Conservation (phyloP, 2,329 filamentous ascomycete species). For the Cercospora brassicicola region DNA sequence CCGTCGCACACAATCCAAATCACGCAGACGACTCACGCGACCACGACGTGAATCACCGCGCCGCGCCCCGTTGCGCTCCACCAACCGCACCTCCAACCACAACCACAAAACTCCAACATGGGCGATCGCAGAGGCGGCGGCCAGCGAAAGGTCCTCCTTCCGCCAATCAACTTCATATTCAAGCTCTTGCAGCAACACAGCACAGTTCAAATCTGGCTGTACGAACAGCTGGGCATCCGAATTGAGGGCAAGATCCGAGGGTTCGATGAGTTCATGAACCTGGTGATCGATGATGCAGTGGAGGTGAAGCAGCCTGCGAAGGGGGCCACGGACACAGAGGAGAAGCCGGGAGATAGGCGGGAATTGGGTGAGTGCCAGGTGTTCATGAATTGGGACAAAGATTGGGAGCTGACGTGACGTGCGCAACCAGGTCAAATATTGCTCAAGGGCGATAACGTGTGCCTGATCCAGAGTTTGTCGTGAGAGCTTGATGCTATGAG, state of each 20-base stretch:
- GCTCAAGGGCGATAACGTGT: slow-evolving; percentile 85
- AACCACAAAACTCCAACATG: slow-evolving; percentile 43
- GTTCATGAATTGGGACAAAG: neutral
- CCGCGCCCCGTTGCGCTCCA: slow-evolving; percentile 1
- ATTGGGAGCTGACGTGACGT: slow-evolving; percentile 9
- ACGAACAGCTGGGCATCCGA: slow-evolving; percentile 88
- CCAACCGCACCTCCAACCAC: neutral
- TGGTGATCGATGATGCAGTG: slow-evolving; percentile 92
- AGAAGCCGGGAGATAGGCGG: slow-evolving; percentile 25
- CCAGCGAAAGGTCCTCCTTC: slow-evolving; percentile 65
- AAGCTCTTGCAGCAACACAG: slow-evolving; percentile 83
- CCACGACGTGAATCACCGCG: neutral
- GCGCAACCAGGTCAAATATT: slow-evolving; percentile 69
- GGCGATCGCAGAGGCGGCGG: slow-evolving; percentile 56
- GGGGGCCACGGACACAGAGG: slow-evolving; percentile 21
- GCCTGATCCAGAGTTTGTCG: slow-evolving; percentile 61
- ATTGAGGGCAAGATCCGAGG: slow-evolving; percentile 97
- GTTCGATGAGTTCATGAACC: slow-evolving; percentile 99
- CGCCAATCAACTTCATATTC: slow-evolving; percentile 87
- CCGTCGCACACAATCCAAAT: neutral
- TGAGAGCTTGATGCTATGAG: neutral
- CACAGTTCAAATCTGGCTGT: slow-evolving; percentile 92
- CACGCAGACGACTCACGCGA: neutral
- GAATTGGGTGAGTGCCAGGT: neutral
- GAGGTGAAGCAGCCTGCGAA: slow-evolving; percentile 65